Evolutionary conservation across 1,284 basidiomycete species (phyloP).

Genomic region (Kalmanozyma brasiliensis): DNA sequence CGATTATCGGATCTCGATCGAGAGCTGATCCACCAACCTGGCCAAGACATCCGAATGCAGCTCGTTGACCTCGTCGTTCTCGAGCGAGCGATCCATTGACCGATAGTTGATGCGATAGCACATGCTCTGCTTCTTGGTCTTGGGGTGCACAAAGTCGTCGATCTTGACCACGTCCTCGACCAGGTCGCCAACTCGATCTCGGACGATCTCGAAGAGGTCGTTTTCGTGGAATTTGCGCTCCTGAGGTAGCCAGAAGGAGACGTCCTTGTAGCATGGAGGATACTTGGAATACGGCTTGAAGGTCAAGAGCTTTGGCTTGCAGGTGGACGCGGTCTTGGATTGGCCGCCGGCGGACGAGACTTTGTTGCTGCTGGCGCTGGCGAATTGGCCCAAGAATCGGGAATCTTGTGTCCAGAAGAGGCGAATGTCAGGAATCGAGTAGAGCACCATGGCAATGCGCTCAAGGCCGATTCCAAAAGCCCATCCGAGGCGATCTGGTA

Average conservation of each 20-base stretch:
- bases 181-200: constrained; percentile 89
- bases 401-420: constrained; percentile 94
- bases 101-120: constrained; percentile 95
- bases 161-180: constrained; percentile 91
- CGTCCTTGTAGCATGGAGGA: constrained; percentile 67
- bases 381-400: constrained; percentile 89
- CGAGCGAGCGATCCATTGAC: constrained; percentile 93
- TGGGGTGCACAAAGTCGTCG: constrained; percentile 91
- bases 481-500: constrained; percentile 86
- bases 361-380: constrained; percentile 67
- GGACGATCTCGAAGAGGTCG: constrained; percentile 93
- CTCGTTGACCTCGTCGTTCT: constrained; percentile 87
- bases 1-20: constrained; percentile 53
- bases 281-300: constrained; percentile 66
- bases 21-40: constrained; percentile 69
- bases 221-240: constrained; percentile 81
- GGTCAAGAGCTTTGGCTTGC: constrained; percentile 55
- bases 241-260: constrained; percentile 73
- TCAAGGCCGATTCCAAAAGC: constrained; percentile 98
- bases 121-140: constrained; percentile 80
- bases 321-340: background rate
- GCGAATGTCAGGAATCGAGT: constrained; percentile 97
- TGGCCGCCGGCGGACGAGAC: constrained; percentile 35
- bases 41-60: constrained; percentile 74
- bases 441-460: constrained; percentile 97